phyloP scores from a whole-genome alignment of 2,329 filamentous ascomycete genomes.

The Penicillium oxalicum region DNA sequence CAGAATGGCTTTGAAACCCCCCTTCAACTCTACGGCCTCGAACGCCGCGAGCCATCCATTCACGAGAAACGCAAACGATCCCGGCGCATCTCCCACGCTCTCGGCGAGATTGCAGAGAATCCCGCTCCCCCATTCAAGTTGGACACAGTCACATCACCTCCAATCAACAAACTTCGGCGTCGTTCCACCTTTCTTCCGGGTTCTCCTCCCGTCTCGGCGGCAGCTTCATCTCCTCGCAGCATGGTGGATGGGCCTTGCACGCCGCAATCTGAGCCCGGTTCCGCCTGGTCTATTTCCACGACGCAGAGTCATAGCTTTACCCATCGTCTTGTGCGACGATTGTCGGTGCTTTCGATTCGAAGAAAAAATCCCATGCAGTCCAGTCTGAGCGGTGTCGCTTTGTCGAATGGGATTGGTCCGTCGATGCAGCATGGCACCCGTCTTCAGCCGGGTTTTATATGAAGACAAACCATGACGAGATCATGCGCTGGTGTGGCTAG shows the following conservation, averaged over 20 bases:
- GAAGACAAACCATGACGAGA: neutral
- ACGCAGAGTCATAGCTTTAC: slow-evolving; percentile 19
- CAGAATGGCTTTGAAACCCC: slow-evolving; percentile 28
- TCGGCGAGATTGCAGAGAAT: slow-evolving; percentile 34
- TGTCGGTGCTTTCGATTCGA: slow-evolving; percentile 22
- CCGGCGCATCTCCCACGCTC: slow-evolving; percentile 30
- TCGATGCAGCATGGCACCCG: slow-evolving; percentile 22
- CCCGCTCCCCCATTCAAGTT: slow-evolving; percentile 22
- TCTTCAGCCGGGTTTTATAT: slow-evolving; percentile 13
- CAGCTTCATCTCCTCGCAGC: neutral
- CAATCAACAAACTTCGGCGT: slow-evolving; percentile 23
- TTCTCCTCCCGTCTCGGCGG: too few relatives aligned
- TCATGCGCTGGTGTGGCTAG: neutral
- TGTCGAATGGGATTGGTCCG: slow-evolving; percentile 31
- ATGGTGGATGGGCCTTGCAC: slow-evolving; percentile 9
- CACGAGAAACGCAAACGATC: slow-evolving; percentile 24
- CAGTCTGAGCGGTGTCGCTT: slow-evolving; percentile 21
- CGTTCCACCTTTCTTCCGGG: slow-evolving; percentile 24
- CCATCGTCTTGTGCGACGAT: slow-evolving; percentile 20
- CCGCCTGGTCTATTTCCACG: slow-evolving; percentile 20
- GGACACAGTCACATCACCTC: slow-evolving; percentile 13
- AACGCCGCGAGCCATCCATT: slow-evolving; percentile 31
- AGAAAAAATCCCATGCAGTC: slow-evolving; percentile 9
- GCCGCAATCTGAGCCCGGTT: slow-evolving; percentile 21
- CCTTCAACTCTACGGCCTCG: slow-evolving; percentile 29